Evolutionary conservation across 352 stramenopile genomes (phyloP).

Genomic region (Globisporangium acanthophoron): DNA sequence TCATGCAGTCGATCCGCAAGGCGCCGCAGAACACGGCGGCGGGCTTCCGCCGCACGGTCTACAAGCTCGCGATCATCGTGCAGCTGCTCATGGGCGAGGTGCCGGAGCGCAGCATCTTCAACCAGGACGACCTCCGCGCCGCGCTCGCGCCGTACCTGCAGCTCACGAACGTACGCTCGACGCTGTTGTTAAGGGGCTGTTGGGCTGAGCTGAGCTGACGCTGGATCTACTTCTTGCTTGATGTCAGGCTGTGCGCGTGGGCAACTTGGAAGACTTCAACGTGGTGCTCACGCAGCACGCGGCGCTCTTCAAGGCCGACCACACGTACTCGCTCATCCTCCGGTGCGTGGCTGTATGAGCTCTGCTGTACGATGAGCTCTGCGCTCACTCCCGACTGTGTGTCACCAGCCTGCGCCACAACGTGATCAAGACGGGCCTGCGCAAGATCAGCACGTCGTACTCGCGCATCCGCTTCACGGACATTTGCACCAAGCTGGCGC

Average conservation of each 20-base stretch:
- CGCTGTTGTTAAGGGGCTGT: neutral
- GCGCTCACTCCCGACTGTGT: neutral
- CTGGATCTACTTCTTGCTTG: neutral
- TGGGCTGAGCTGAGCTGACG: neutral
- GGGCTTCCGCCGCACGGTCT: slow-evolving; percentile 94
- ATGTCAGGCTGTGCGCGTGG: slow-evolving; percentile 89
- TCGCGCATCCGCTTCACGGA: slow-evolving; percentile 88
- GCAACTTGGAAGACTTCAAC: slow-evolving; percentile 95
- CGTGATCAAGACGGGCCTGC: slow-evolving; percentile 98
- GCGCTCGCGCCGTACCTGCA: slow-evolving; percentile 93
- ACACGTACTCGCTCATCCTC: slow-evolving; percentile 95
- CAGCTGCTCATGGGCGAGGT: slow-evolving; percentile 98
- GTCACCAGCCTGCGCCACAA: slow-evolving; percentile 90
- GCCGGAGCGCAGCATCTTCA: slow-evolving; percentile 94
- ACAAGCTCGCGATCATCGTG: slow-evolving; percentile 96
- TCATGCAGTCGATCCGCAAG: slow-evolving; percentile 96
- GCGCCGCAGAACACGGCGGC: slow-evolving; percentile 93
- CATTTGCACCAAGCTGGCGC: slow-evolving; percentile 91
- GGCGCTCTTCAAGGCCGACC: slow-evolving; percentile 88
- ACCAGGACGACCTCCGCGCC: slow-evolving; percentile 82
- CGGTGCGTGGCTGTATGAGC: slow-evolving; percentile 34
- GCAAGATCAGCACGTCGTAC: slow-evolving; percentile 96
- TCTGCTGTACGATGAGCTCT: neutral
- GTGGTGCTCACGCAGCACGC: slow-evolving; percentile 84
- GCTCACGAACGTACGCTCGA: slow-evolving; percentile 85